phyloP scores from a whole-genome alignment of 257 asterid genomes.

The Solanum rostratum region DNA sequence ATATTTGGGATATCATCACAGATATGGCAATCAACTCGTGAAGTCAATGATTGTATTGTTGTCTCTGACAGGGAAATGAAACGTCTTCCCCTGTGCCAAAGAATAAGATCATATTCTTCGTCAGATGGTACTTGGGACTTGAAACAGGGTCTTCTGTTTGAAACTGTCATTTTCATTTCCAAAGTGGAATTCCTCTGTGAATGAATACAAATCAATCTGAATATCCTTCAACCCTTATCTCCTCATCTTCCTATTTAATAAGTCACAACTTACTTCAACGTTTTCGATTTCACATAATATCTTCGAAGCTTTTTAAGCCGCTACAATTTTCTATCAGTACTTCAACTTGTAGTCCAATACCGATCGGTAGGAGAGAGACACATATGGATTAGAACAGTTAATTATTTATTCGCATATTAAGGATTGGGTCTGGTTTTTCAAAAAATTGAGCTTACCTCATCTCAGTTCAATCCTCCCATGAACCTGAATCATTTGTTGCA shows the following conservation, averaged over 20 bases:
- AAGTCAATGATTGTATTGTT: neutral
- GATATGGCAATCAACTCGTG: neutral
- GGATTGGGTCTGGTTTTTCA: neutral
- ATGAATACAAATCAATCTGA: neutral
- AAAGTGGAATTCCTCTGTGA: neutral
- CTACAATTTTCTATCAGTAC: neutral
- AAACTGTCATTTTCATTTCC: neutral
- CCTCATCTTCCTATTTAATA: neutral
- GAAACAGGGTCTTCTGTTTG: neutral
- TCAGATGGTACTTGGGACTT: neutral
- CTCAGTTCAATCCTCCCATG: neutral
- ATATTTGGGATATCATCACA: neutral
- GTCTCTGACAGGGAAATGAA: neutral
- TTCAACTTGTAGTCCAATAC: neutral
- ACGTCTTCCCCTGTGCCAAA: neutral
- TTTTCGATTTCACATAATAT: neutral
- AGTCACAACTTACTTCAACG: neutral
- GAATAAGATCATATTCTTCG: neutral
- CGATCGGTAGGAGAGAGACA: neutral
- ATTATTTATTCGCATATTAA: neutral
- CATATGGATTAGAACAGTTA: neutral
- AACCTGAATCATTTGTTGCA: neutral
- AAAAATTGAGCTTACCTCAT: neutral
- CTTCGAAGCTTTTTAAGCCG: neutral
- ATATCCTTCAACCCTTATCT: neutral